These are phyloP conservation scores for Kuraishia capsulata DNA, from an alignment of 805 yeast species.

Conservation along the genomic window DNA sequence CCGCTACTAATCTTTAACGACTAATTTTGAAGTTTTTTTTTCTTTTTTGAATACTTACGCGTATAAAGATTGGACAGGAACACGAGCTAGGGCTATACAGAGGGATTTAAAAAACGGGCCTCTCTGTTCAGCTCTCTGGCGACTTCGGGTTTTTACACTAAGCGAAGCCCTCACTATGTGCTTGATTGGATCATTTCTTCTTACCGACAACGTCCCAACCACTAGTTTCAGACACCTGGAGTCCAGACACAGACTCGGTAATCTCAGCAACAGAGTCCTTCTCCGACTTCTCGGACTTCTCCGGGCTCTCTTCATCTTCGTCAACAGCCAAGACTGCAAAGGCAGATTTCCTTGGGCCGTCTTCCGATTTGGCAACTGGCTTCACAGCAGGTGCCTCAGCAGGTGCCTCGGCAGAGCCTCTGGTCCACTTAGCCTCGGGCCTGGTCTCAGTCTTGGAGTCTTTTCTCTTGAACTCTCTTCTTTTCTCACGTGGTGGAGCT, in stretches of 20 bases:
- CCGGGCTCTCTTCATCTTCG: constrained; percentile 43
- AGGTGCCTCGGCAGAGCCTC: not conserved
- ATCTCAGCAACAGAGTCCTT: constrained; percentile 20
- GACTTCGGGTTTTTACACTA: too few relatives aligned
- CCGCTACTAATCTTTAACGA: too few relatives aligned
- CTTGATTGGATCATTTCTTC: constrained; percentile 10
- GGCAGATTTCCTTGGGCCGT: constrained; percentile 29
- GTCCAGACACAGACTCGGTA: not conserved
- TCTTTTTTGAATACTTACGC: too few relatives aligned
- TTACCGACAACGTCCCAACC: constrained; percentile 42
- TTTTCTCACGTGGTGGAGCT: constrained; percentile 9
- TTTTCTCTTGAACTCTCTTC: constrained; percentile 12
- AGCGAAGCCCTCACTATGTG: not conserved
- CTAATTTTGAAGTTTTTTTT: too few relatives aligned
- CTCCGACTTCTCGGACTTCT: constrained; percentile 13
- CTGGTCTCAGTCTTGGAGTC: too few relatives aligned
- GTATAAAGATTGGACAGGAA: too few relatives aligned
- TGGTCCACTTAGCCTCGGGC: constrained; percentile 4
- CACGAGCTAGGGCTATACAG: too few relatives aligned
- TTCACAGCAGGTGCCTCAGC: not conserved
- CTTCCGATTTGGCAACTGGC: constrained; percentile 1
- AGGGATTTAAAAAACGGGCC: too few relatives aligned
- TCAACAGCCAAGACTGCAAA: constrained; percentile 42
- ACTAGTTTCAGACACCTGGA: constrained; percentile 14
- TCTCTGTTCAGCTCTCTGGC: too few relatives aligned